Conservation (phyloP, 192 early-diverging fungal genomes). For the Coemansia aciculifera region DNA sequence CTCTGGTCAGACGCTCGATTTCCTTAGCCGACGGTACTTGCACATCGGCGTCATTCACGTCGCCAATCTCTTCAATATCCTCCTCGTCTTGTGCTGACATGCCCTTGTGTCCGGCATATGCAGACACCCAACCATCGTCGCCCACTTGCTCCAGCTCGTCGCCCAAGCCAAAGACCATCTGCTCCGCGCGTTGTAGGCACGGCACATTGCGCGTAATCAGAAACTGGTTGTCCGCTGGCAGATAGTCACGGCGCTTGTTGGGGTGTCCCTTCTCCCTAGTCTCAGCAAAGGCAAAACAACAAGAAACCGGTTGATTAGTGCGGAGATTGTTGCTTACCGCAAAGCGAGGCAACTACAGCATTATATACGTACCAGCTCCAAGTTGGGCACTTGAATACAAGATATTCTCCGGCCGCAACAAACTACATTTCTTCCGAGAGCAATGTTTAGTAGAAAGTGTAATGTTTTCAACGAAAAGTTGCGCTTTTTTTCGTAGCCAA, state of each 20-base stretch:
- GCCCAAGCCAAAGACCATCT: conserved; percentile 45
- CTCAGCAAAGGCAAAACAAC: background rate
- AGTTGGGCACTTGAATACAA: conserved; percentile 98
- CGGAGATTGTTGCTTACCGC: background rate
- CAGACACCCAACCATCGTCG: conserved; percentile 83
- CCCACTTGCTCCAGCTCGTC: conserved; percentile 62
- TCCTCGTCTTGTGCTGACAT: conserved; percentile 45
- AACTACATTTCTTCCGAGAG: conserved; percentile 58
- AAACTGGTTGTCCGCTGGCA: conserved; percentile 88
- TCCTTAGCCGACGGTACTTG: conserved; percentile 51
- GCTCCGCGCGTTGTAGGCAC: conserved; percentile 76
- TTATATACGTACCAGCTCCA: conserved; percentile 77
- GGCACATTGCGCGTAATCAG: conserved; percentile 95
- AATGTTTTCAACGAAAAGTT: background rate
- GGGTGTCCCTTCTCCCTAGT: conserved; percentile 63
- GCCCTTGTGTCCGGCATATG: conserved; percentile 64
- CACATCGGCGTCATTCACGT: conserved; percentile 35
- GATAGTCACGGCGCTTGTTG: conserved; percentile 80
- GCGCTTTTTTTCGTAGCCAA: background rate
- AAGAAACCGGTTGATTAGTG: background rate
- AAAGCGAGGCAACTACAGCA: background rate
- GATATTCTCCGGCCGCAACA: conserved; percentile 93
- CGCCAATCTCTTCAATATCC: conserved; percentile 62
- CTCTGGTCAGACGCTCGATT: conserved; percentile 62
- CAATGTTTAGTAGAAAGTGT: background rate